These are phyloP conservation scores for Oryza meyeriana DNA, from an alignment of 176 grass and related monocot species.

Conservation along the genomic window DNA sequence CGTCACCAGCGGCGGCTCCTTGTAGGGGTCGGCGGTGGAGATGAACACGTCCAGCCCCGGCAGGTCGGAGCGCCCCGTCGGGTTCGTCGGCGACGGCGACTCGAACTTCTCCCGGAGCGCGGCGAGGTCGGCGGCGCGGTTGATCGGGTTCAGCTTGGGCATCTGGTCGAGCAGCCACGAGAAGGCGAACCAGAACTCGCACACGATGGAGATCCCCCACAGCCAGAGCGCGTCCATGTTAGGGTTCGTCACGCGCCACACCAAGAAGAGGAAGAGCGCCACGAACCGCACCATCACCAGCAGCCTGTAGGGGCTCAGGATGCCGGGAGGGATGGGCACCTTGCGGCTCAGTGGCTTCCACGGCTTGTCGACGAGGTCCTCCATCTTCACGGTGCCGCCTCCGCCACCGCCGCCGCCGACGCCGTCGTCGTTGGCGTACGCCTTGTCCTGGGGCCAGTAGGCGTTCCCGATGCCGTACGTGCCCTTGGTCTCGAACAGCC, in stretches of 20 bases:
- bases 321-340: constrained; percentile 45
- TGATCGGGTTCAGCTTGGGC: constrained; percentile 83
- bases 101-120: constrained; percentile 77
- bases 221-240: constrained; percentile 73
- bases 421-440: constrained; percentile 34
- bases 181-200: constrained; percentile 86
- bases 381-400: constrained; percentile 37
- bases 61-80: constrained; percentile 59
- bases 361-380: constrained; percentile 67
- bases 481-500: constrained; percentile 85
- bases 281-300: constrained; percentile 67
- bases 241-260: constrained; percentile 64
- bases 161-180: constrained; percentile 85
- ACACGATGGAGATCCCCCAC: constrained; percentile 80
- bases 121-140: constrained; percentile 52
- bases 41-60: constrained; percentile 74
- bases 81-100: constrained; percentile 48
- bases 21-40: constrained; percentile 81
- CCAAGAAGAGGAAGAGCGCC: constrained; percentile 53
- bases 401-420: background rate
- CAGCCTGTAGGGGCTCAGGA: constrained; percentile 70
- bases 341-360: constrained; percentile 74
- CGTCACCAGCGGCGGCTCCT: constrained; percentile 75
- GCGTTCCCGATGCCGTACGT: constrained; percentile 86
- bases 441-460: constrained; percentile 50